Base-by-base conservation (phyloP, 208 protist genomes). In the Leishmania major region DNA sequence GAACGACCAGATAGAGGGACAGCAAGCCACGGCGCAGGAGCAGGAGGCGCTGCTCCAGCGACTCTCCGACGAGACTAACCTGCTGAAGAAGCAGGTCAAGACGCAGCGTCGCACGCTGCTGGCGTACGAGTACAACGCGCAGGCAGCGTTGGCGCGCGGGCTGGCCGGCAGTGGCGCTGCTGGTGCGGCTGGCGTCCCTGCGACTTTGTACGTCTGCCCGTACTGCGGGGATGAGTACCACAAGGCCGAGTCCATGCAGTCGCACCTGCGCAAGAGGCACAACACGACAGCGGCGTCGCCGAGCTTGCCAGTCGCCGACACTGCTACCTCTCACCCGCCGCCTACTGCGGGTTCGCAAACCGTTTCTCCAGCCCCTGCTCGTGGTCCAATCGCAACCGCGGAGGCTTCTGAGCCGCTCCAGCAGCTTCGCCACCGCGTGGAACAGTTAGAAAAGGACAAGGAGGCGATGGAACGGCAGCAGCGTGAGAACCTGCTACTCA, bases 221-320 rank as follows among this genome's bases (percentile, higher is more conserved):
- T 82, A 89, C 43, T 97, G 95, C 74, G 93, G 92, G 6, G 95
- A 96, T 73, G 80, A 78, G 66, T 97, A 97, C 78, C 88, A 90
- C 82, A 97, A 97, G 86, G 82, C 84, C 17, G 95, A 97, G 83
- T 96, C 95, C 43, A 89, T 97, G 74, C 93, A 96, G 83, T 97
- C 95, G 53, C 95, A 97, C 78, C 89, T 97, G 77, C 93, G 95
- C 76, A 97, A 97, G 90, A 87, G 94, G 25, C 94, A 97, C 57
- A 57, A 37, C 75, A 62, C 70, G 2, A 19, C 89, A 67, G 57
- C 72, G 3, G 25, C 79, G 51, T 35, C 72, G 10, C 15, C 69
- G 17, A 69, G 28, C 7, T 25, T 40, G 53, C 35, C 35, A 19
- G 49, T 60, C 53, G 55, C 47, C 40, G 74, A 10, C 22, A 75